Percentiles rank a stretch among this genome's conserved stretches.
These are phyloP conservation scores for Dictyostelium brefeldianum DNA, from an alignment of 78 protist species.

Conservation along the genomic window DNA sequence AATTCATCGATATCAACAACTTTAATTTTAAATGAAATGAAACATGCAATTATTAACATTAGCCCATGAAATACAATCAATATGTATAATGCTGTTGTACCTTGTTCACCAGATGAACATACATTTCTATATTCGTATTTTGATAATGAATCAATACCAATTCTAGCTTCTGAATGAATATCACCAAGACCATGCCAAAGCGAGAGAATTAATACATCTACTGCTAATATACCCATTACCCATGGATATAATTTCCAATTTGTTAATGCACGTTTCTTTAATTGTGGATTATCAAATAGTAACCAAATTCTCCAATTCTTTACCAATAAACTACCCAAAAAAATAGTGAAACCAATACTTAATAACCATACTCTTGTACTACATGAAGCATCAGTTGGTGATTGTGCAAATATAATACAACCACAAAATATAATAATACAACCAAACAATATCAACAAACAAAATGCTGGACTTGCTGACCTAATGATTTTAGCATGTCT, in stretches of 20 bases:
- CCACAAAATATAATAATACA: constrained; percentile 16
- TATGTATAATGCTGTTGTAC: constrained; percentile 2
- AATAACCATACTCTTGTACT: constrained; percentile 39
- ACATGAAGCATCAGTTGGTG: constrained; percentile 5
- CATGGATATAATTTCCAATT: constrained; percentile 35
- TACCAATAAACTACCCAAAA: constrained; percentile 41
- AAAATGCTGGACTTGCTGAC: constrained; percentile 60
- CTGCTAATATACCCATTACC: background rate
- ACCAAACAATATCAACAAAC: constrained; percentile 16
- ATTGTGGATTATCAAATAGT: constrained; percentile 37
- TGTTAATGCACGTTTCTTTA: constrained; percentile 14
- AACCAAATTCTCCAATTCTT: constrained; percentile 64
- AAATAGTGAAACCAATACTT: constrained; percentile 38
- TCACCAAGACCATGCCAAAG: constrained; percentile 28
- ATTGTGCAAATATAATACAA: constrained; percentile 28
- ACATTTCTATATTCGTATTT: constrained; percentile 15
- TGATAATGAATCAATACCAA: background rate
- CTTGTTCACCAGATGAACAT: background rate
- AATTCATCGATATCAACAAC: constrained; percentile 39
- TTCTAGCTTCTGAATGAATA: background rate
- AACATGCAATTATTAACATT: constrained; percentile 36
- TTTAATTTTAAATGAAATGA: constrained; percentile 50
- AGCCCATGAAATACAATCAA: constrained; percentile 39
- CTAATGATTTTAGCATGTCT: constrained; percentile 5
- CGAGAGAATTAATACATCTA: background rate